A percentile compares a stretch with the other conserved stretches of the same genome.
Evolutionary conservation across 2,329 filamentous ascomycete genomes (phyloP).

Genomic region (Phoma sp.): DNA sequence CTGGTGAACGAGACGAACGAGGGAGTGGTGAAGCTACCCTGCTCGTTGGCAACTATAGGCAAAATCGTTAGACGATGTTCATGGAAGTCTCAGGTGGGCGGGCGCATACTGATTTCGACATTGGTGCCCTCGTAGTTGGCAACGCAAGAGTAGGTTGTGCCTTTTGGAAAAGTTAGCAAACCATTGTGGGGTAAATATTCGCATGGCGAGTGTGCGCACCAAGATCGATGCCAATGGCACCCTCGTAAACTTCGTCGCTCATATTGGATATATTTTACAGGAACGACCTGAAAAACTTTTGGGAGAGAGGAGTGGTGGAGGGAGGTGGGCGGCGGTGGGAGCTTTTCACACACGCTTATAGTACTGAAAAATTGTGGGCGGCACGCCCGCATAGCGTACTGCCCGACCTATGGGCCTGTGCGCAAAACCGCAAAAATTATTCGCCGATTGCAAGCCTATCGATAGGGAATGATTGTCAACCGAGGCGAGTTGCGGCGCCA

Average conservation of each 20-base stretch:
- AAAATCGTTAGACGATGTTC: conserved; percentile 26
- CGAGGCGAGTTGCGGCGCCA: conserved; percentile 14
- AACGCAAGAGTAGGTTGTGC: conserved; percentile 99
- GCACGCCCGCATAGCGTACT: conserved; percentile 24
- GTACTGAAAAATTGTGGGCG: conserved; percentile 20
- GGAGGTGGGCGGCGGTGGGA: conserved; percentile 35
- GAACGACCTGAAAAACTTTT: conserved; percentile 38
- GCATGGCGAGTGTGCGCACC: conserved; percentile 61
- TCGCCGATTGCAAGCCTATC: conserved; percentile 18
- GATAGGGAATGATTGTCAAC: conserved; percentile 9
- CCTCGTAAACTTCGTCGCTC: conserved; percentile 98
- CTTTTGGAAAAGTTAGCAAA: conserved; percentile 58
- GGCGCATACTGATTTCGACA: conserved; percentile 89
- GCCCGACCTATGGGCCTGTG: conserved; percentile 2
- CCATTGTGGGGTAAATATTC: conserved; percentile 36
- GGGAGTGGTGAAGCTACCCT: conserved; percentile 98
- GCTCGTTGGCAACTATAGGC: conserved; percentile 87
- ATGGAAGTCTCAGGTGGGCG: conserved; percentile 8
- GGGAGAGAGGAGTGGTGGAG: conserved; percentile 39
- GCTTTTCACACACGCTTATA: conserved; percentile 28
- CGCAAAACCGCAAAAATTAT: conserved; percentile 17
- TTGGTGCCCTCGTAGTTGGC: conserved; percentile 99
- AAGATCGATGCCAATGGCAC: conserved; percentile 99
- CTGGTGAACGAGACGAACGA: conserved; percentile 99
- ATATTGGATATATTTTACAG: conserved; percentile 63